phyloP scores from a whole-genome alignment of 495 filamentous ascomycete species.

The Penicillium pulvis region DNA sequence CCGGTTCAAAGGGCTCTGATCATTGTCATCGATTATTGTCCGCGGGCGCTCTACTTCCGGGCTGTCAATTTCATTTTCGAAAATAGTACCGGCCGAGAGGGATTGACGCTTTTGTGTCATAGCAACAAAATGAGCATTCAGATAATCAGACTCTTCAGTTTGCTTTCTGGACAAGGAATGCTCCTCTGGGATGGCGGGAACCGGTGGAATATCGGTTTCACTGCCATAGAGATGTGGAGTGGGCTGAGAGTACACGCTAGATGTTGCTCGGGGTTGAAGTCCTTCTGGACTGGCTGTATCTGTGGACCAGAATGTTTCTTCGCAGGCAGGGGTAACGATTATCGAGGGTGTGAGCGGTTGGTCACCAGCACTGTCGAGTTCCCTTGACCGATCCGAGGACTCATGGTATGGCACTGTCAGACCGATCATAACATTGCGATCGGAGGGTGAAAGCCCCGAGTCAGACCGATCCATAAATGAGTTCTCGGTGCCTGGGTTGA shows the following conservation, averaged over 20 bases:
- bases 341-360: conserved; percentile 58
- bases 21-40: conserved; percentile 17
- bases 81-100: conserved; percentile 54
- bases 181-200: conserved; percentile 62
- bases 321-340: conserved; percentile 66
- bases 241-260: conserved; percentile 71
- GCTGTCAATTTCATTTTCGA: conserved; percentile 62
- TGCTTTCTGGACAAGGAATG: conserved; percentile 30
- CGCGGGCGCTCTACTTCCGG: conserved; percentile 22
- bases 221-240: conserved; percentile 37
- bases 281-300: conserved; percentile 28
- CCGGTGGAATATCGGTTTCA: conserved; percentile 52
- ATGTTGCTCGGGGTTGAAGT: conserved; percentile 47
- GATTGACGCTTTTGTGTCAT: conserved; percentile 34
- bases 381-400: conserved; percentile 39
- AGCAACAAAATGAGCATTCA: conserved; percentile 30
- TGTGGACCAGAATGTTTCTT: conserved; percentile 58
- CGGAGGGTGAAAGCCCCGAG: conserved; percentile 71
- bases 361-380: conserved; percentile 34
- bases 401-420: conserved; percentile 67
- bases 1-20: conserved; percentile 28
- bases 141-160: conserved; percentile 33
- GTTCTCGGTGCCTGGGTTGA: conserved; percentile 15
- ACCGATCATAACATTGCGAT: conserved; percentile 78
- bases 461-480: conserved; percentile 30